phyloP scores from a whole-genome alignment of 2,329 filamentous ascomycete genomes.

The Sclerotinia subarctica region DNA sequence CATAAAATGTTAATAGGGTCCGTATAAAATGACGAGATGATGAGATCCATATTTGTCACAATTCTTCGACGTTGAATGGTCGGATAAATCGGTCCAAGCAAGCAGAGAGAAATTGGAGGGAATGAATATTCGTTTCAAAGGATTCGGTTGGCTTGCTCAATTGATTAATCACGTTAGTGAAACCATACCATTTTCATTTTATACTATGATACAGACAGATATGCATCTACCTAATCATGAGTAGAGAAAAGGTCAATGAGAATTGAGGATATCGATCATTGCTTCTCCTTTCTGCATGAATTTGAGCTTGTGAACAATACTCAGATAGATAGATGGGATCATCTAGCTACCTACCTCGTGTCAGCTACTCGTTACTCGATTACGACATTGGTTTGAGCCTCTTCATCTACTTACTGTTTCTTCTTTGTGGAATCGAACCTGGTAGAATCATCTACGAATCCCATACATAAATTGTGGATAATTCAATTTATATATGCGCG shows the following conservation, averaged over 20 bases:
- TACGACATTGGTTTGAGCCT: constrained; percentile 6
- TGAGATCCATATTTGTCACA: background rate
- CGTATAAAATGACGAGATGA: background rate
- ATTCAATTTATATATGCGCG: constrained; percentile 5
- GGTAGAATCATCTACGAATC: background rate
- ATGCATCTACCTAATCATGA: too few species aligned
- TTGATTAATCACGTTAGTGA: background rate
- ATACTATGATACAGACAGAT: too few species aligned
- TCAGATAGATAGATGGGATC: background rate
- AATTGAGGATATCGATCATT: too few species aligned
- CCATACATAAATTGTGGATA: constrained; percentile 6
- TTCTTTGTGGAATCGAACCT: background rate
- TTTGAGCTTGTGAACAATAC: background rate
- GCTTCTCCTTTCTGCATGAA: background rate
- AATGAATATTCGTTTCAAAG: constrained; percentile 8
- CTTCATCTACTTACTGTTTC: background rate
- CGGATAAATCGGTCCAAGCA: constrained; percentile 3
- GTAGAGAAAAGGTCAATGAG: background rate
- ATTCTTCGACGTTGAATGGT: background rate
- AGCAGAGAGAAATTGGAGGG: constrained; percentile 11
- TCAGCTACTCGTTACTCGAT: background rate
- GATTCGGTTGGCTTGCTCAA: constrained; percentile 7
- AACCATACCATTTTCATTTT: constrained; percentile 9
- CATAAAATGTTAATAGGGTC: background rate
- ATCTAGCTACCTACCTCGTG: background rate